Evolutionary conservation across 2,329 filamentous ascomycete genomes (phyloP).

Genomic region (Alternaria brassicae): DNA sequence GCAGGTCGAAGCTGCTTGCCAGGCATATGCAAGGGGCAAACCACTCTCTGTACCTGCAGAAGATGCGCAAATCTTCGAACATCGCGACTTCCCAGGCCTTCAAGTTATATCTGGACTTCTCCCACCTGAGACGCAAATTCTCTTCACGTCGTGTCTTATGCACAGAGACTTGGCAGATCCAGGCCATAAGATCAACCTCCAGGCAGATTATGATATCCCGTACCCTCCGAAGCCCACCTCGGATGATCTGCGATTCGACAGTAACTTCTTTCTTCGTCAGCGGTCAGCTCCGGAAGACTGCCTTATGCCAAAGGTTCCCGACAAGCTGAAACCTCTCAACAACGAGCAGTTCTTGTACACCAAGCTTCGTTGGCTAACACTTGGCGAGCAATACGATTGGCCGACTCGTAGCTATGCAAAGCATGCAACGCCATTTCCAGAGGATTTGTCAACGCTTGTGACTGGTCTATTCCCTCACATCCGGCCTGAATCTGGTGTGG

Average conservation of each 20-base stretch:
- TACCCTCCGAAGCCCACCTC: conserved; percentile 59
- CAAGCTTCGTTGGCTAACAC: conserved; percentile 90
- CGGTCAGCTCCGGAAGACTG: conserved; percentile 33
- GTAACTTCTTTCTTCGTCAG: conserved; percentile 45
- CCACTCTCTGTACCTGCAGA: conserved; percentile 25
- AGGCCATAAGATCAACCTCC: conserved; percentile 83
- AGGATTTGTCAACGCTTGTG: conserved; percentile 74
- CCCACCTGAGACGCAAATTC: conserved; percentile 72
- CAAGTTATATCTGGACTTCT: conserved; percentile 78
- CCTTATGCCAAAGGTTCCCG: conserved; percentile 68
- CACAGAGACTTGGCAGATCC: conserved; percentile 78
- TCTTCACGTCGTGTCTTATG: conserved; percentile 75
- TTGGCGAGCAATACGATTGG: conserved; percentile 98
- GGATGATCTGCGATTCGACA: conserved; percentile 32
- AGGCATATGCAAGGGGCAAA: conserved; percentile 40
- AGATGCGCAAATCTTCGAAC: conserved; percentile 46
- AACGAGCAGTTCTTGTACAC: conserved; percentile 76
- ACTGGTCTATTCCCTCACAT: conserved; percentile 79
- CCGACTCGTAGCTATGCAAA: conserved; percentile 83
- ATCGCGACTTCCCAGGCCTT: conserved; percentile 62
- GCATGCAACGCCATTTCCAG: conserved; percentile 74
- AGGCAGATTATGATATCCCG: conserved; percentile 76
- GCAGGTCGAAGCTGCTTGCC: conserved; percentile 41
- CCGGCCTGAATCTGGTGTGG: conserved; percentile 84
- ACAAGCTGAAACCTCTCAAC: conserved; percentile 75